Conservation (phyloP, 2,329 filamentous ascomycete genomes). For the Fusarium incarnatum region DNA sequence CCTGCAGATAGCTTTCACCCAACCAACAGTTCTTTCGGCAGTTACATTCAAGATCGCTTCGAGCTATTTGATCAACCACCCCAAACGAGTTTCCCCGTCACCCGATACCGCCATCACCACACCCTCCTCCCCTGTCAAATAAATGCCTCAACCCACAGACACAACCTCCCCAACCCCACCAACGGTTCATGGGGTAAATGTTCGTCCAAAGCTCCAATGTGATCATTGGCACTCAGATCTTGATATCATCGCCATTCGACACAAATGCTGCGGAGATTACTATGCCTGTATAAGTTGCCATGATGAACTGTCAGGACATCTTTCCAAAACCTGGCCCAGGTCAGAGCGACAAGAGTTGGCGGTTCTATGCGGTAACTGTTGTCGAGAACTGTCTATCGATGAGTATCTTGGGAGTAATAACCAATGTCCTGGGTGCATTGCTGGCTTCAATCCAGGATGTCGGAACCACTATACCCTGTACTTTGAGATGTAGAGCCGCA, state of each 20-base stretch:
- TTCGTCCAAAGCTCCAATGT: slow-evolving; percentile 9
- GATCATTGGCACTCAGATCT: slow-evolving; percentile 20
- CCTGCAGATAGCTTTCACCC: not conserved
- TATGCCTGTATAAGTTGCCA: slow-evolving; percentile 30
- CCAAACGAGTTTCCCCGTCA: rapidly evolving
- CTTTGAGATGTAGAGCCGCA: slow-evolving; percentile 7
- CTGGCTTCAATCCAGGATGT: slow-evolving; percentile 26
- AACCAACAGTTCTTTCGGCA: not conserved
- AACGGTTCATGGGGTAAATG: slow-evolving; percentile 7
- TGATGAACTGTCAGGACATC: slow-evolving; percentile 9
- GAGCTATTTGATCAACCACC: not conserved
- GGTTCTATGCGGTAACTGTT: slow-evolving; percentile 15
- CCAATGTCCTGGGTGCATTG: slow-evolving; percentile 2
- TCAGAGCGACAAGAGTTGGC: slow-evolving; percentile 12
- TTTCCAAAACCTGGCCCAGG: slow-evolving; percentile 1
- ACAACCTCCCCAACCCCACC: rapidly evolving
- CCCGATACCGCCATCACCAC: not conserved
- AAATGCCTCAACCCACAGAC: slow-evolving; percentile 11
- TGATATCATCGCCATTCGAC: slow-evolving; percentile 20
- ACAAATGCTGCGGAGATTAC: slow-evolving; percentile 20
- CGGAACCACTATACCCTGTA: slow-evolving; percentile 18
- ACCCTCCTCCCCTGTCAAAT: not conserved
- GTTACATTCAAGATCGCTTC: not conserved
- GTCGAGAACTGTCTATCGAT: not conserved
- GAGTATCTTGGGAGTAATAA: slow-evolving; percentile 4